Conservation (phyloP, 805 yeast species). For the Candida manassasensis region DNA sequence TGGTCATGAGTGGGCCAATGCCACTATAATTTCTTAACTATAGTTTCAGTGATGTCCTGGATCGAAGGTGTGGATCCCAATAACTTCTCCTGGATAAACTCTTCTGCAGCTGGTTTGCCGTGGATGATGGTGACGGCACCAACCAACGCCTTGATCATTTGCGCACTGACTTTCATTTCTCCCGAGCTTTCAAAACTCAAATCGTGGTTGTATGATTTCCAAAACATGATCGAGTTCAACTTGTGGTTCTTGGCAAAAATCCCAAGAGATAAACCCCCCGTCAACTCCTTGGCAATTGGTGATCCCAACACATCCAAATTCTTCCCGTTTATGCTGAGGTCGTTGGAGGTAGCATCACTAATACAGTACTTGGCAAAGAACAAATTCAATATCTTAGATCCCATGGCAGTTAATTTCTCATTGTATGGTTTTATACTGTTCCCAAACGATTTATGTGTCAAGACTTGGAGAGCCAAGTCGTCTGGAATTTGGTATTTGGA, state of each 20-base stretch:
- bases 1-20: not conserved
- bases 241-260: constrained; percentile 46
- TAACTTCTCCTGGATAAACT: constrained; percentile 52
- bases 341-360: constrained; percentile 21
- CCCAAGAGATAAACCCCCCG: constrained; percentile 48
- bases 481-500: constrained; percentile 54
- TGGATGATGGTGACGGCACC: constrained; percentile 65
- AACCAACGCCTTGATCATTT: constrained; percentile 54
- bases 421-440: constrained; percentile 88
- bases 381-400: constrained; percentile 56
- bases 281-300: constrained; percentile 45
- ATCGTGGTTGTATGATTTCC: constrained; percentile 55
- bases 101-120: constrained; percentile 55
- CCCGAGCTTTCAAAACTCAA: constrained; percentile 47
- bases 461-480: constrained; percentile 63
- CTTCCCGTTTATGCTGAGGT: constrained; percentile 39
- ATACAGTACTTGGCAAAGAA: constrained; percentile 41
- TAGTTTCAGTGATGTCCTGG: constrained; percentile 31
- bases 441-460: constrained; percentile 93
- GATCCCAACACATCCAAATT: constrained; percentile 62
- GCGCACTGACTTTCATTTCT: constrained; percentile 50
- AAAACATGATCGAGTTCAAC: constrained; percentile 54
- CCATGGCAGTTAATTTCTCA: constrained; percentile 75
- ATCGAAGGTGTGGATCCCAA: constrained; percentile 25
- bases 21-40: constrained; percentile 14